These are phyloP conservation scores for Beauveria sp. DNA, from an alignment of 2,329 filamentous ascomycete species.

Conservation along the genomic window DNA sequence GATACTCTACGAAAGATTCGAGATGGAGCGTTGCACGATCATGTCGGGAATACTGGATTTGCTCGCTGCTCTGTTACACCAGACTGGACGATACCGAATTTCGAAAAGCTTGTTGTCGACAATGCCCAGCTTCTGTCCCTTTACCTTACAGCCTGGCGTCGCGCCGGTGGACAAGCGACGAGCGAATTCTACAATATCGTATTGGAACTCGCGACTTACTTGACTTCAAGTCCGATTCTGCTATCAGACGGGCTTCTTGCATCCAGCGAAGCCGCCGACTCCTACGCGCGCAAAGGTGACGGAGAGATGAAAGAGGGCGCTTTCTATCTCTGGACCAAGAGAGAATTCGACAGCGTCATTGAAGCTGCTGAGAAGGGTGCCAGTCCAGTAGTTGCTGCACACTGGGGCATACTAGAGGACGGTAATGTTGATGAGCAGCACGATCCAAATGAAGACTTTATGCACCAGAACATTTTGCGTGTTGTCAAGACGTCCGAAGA, in stretches of 20 bases:
- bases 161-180: constrained; percentile 41
- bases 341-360: constrained; percentile 74
- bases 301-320: constrained; percentile 82
- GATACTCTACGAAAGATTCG: constrained; percentile 70
- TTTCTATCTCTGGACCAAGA: constrained; percentile 88
- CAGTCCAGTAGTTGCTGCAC: constrained; percentile 66
- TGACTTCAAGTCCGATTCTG: constrained; percentile 63
- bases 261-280: constrained; percentile 87
- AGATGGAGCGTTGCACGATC: constrained; percentile 47
- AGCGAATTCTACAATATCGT: constrained; percentile 71
- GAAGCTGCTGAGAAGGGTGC: constrained; percentile 42
- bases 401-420: constrained; percentile 76
- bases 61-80: constrained; percentile 78
- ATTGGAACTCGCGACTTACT: constrained; percentile 78
- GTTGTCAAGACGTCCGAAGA: constrained; percentile 60
- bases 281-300: constrained; percentile 64
- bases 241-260: constrained; percentile 68
- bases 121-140: constrained; percentile 78
- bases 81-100: constrained; percentile 92
- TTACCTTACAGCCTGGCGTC: constrained; percentile 79
- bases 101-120: constrained; percentile 95
- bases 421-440: constrained; percentile 79
- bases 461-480: constrained; percentile 83
- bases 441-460: constrained; percentile 88
- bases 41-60: constrained; percentile 47